Evolutionary conservation across 75 land plant genomes (phyloP).

Genomic region (Pseudotsuga menziesii): DNA sequence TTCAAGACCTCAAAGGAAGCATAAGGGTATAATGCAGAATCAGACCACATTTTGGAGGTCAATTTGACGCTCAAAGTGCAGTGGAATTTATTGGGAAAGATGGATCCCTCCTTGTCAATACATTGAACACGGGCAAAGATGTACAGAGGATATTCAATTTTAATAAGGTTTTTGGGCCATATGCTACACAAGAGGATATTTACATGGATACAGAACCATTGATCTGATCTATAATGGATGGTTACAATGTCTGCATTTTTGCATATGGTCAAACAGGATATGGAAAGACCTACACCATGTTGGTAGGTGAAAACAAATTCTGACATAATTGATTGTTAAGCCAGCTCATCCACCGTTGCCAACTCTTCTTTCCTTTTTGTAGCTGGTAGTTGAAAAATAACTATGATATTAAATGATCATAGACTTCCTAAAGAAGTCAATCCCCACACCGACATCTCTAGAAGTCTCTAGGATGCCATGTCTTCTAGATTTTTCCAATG

Average conservation of each 20-base stretch:
- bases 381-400: too few relatives aligned
- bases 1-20: conserved; percentile 73
- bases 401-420: too few relatives aligned
- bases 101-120: conserved; percentile 17
- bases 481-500: too few relatives aligned
- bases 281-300: conserved; percentile 77
- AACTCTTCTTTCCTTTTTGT: too few relatives aligned
- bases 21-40: conserved; percentile 30
- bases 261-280: conserved; percentile 86
- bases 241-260: conserved; percentile 84
- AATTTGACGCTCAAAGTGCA: conserved; percentile 10
- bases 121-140: conserved; percentile 22
- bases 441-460: too few relatives aligned
- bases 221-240: conserved; percentile 68
- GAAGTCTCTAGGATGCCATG: too few relatives aligned
- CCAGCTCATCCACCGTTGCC: too few relatives aligned
- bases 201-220: conserved; percentile 56
- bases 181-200: conserved; percentile 40
- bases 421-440: too few relatives aligned
- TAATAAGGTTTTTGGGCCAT: conserved; percentile 28
- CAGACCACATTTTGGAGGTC: conserved; percentile 16
- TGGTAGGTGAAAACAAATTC: too few relatives aligned
- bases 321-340: too few relatives aligned
- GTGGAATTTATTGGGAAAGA: conserved; percentile 20
- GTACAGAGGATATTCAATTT: conserved; percentile 18